These are phyloP conservation scores for Trichoderma atroviride DNA, from an alignment of 2,329 filamentous ascomycete species.

Conservation along the genomic window DNA sequence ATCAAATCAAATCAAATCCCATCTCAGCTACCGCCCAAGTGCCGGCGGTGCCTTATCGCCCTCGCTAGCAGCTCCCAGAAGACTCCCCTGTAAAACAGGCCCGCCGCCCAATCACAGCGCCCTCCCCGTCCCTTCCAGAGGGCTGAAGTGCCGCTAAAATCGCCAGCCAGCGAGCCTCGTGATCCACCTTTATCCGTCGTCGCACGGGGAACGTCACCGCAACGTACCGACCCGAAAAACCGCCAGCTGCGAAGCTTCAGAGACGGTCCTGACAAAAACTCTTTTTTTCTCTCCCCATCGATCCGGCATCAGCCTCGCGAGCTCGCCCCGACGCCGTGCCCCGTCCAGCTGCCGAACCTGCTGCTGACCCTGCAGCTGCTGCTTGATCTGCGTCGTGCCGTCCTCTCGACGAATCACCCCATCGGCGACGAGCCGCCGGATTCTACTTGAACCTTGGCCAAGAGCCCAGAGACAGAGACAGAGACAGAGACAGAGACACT, in stretches of 20 bases:
- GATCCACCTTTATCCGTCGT: constrained; percentile 28
- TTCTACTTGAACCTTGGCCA: too few species aligned
- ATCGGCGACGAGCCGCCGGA: background rate
- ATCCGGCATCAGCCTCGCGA: background rate
- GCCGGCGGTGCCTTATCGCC: constrained; percentile 5
- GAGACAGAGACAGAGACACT: background rate
- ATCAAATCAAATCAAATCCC: too few species aligned
- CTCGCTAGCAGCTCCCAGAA: background rate
- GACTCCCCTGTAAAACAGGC: constrained; percentile 6
- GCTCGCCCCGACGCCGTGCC: background rate
- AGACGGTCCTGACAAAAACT: background rate
- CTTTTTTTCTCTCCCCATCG: background rate
- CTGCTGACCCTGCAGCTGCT: background rate
- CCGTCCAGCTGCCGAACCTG: background rate
- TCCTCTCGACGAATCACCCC: background rate
- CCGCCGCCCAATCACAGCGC: constrained; percentile 18
- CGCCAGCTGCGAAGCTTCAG: constrained; percentile 14
- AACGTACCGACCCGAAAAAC: constrained; percentile 25
- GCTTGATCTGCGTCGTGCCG: background rate
- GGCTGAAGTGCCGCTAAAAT: constrained; percentile 23
- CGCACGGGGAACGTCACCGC: constrained; percentile 21
- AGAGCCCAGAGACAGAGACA: background rate
- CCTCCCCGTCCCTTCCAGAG: constrained; percentile 6
- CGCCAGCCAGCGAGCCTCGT: constrained; percentile 21
- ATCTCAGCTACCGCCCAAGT: background rate